Evolutionary conservation across 495 filamentous ascomycete genomes (phyloP).

Genomic region (Parmelia sp.): DNA sequence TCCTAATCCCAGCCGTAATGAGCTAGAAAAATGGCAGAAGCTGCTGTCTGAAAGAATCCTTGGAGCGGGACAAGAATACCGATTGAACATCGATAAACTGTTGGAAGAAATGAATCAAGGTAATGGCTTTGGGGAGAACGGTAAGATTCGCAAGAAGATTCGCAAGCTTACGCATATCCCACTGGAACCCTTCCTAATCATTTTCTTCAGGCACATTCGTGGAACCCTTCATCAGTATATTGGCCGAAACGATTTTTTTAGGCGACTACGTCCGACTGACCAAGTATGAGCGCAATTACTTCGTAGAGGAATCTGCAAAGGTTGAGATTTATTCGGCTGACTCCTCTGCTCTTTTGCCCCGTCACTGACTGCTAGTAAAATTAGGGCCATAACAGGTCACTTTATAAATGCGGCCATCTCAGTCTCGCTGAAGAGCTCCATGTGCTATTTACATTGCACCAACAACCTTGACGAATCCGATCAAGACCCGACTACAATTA

Average conservation of each 20-base stretch:
- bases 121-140: background rate
- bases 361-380: background rate
- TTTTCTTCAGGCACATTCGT: background rate
- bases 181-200: too few relatives aligned
- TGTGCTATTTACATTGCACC: conserved; percentile 1
- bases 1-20: background rate
- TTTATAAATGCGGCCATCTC: conserved; percentile 2
- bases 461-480: background rate
- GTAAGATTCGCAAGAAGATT: too few relatives aligned
- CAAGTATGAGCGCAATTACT: background rate
- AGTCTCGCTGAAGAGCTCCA: background rate
- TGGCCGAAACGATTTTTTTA: background rate
- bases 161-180: too few relatives aligned
- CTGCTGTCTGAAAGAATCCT: background rate
- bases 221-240: background rate
- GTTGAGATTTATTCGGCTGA: background rate
- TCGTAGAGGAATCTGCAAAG: background rate
- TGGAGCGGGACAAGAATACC: background rate
- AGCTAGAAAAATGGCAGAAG: background rate
- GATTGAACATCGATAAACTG: background rate
- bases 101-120: background rate
- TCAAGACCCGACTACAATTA: background rate
- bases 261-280: background rate
- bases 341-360: background rate
- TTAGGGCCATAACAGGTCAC: background rate